Conservation (phyloP, 2,329 filamentous ascomycete species). For the Stagonosporopsis vannaccii region DNA sequence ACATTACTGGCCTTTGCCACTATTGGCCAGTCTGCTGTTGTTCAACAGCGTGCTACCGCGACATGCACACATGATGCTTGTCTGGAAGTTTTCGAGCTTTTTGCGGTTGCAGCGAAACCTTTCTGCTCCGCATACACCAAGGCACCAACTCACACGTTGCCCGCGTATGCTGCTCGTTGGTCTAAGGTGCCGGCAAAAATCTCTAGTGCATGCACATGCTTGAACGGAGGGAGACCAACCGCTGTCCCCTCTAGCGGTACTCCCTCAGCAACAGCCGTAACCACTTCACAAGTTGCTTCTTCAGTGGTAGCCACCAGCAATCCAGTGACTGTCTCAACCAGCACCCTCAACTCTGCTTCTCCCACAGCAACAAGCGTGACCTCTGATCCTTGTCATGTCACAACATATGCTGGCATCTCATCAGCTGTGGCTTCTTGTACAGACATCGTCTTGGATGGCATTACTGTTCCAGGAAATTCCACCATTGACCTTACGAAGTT, state of each 20-base stretch:
- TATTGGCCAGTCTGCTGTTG: conserved; percentile 17
- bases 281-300: background rate
- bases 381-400: conserved; percentile 29
- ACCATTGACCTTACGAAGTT: conserved; percentile 67
- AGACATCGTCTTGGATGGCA: conserved; percentile 60
- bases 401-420: conserved; percentile 23
- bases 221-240: conserved; percentile 16
- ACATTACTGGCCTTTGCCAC: conserved; percentile 18
- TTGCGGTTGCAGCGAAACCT: conserved; percentile 17
- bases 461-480: conserved; percentile 64
- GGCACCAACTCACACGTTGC: conserved; percentile 16
- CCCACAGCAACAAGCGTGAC: background rate
- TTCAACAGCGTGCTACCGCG: conserved; percentile 14
- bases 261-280: background rate
- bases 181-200: conserved; percentile 18
- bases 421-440: conserved; percentile 54
- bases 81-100: conserved; percentile 19
- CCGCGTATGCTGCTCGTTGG: conserved; percentile 21
- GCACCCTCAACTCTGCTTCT: background rate
- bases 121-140: conserved; percentile 21
- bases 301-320: background rate
- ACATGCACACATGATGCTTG: conserved; percentile 18
- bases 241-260: conserved; percentile 6
- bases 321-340: background rate
- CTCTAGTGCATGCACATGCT: conserved; percentile 19